Conservation (phyloP, 306 rosid genomes). For the Acacia confusa region DNA sequence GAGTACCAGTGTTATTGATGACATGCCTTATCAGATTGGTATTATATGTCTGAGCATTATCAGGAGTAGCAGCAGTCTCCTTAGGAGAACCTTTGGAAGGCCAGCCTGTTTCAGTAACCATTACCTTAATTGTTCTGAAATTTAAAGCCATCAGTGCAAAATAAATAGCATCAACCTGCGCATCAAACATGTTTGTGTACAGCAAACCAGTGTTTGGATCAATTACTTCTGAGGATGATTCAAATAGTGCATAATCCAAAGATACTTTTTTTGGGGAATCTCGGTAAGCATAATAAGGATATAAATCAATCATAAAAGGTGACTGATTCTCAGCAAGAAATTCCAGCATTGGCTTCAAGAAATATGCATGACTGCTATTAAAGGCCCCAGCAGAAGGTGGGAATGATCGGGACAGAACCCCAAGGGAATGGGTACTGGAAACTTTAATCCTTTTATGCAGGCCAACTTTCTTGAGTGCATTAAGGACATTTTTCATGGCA, state of each 20-base stretch:
- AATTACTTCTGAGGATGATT: slow-evolving; percentile 88
- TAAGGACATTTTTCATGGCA: slow-evolving; percentile 86
- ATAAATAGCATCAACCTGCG: slow-evolving; percentile 94
- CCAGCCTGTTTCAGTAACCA: slow-evolving; percentile 99
- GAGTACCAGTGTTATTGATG: slow-evolving; percentile 50
- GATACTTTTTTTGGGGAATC: slow-evolving; percentile 77
- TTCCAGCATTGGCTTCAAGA: slow-evolving; percentile 90
- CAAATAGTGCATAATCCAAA: slow-evolving; percentile 81
- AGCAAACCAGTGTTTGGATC: slow-evolving; percentile 96
- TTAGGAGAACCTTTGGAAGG: slow-evolving; percentile 95
- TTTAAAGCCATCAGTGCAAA: slow-evolving; percentile 87
- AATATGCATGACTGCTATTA: slow-evolving; percentile 80
- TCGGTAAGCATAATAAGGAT: slow-evolving; percentile 95
- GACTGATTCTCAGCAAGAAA: slow-evolving; percentile 92
- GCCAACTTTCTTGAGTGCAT: slow-evolving; percentile 80
- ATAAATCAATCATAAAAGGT: slow-evolving; percentile 95
- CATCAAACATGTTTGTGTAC: slow-evolving; percentile 94
- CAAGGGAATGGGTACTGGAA: slow-evolving; percentile 93
- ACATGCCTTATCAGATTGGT: slow-evolving; percentile 55
- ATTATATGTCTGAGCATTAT: slow-evolving; percentile 75
- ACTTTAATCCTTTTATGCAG: slow-evolving; percentile 79
- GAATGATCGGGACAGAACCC: slow-evolving; percentile 89
- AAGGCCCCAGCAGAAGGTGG: slow-evolving; percentile 99
- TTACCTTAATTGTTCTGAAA: slow-evolving; percentile 79
- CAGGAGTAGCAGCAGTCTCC: slow-evolving; percentile 81